Percentiles rank a stretch among this genome's conserved stretches.
These are phyloP conservation scores for Ottelia alismoides DNA, from an alignment of 106 monocot genomes.

Conservation along the genomic window DNA sequence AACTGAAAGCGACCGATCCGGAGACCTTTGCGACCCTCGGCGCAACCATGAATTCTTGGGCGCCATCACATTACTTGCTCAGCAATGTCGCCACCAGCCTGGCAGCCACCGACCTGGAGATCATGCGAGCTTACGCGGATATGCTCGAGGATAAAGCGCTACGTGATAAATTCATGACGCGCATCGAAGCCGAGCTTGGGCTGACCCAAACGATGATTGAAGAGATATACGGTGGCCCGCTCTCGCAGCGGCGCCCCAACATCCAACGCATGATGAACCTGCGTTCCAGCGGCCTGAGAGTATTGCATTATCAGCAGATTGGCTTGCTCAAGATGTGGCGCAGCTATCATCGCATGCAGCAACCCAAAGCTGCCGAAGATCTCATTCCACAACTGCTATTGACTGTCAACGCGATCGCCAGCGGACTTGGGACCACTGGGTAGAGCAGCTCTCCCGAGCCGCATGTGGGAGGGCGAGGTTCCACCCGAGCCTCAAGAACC, in stretches of 20 bases:
- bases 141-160: background rate
- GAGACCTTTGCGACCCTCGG: background rate
- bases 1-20: background rate
- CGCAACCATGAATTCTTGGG: background rate
- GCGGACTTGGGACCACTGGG: background rate
- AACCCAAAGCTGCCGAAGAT: background rate
- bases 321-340: background rate
- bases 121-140: background rate
- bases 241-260: background rate
- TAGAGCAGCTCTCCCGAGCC: too few species aligned
- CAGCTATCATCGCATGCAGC: background rate
- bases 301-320: background rate
- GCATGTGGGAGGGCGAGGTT: too few species aligned
- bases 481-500: too few species aligned
- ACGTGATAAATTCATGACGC: background rate
- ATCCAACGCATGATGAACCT: background rate
- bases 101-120: background rate
- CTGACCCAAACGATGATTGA: background rate
- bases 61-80: background rate
- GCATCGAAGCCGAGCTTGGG: background rate
- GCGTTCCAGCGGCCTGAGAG: background rate
- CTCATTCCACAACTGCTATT: background rate
- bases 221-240: background rate
- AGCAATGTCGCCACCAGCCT: background rate
- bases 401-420: background rate